Conservation (phyloP, 306 rosid genomes). For the Pterocarpus macrocarpus region DNA sequence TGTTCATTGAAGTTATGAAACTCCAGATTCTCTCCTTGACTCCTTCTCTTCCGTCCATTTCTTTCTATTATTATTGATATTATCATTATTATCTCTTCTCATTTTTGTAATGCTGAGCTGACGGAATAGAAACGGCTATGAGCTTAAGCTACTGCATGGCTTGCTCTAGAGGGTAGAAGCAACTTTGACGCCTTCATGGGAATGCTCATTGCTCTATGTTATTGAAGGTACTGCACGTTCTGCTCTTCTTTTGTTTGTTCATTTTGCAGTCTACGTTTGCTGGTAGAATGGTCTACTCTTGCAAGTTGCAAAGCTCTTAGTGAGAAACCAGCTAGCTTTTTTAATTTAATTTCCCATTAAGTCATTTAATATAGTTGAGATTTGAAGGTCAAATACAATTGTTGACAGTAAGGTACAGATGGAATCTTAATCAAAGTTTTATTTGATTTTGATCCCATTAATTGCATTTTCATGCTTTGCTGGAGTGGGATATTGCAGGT, state of each 20-base stretch:
- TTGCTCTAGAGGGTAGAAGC: slow-evolving; percentile 41
- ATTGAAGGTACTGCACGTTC: slow-evolving; percentile 50
- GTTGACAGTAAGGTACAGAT: neutral
- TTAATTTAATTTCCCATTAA: no score
- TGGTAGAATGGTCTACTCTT: neutral
- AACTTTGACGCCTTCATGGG: neutral
- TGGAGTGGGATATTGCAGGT: neutral
- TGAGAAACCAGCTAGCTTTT: neutral
- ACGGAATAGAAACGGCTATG: slow-evolving; percentile 29
- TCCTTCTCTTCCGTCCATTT: slow-evolving; percentile 21
- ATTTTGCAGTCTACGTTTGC: no score
- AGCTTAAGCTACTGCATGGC: neutral
- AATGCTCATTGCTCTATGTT: neutral
- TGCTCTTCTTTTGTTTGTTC: neutral
- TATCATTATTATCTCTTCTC: neutral
- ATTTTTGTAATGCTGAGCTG: slow-evolving; percentile 1
- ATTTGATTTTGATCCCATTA: slow-evolving; percentile 24
- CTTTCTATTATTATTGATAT: slow-evolving; percentile 33
- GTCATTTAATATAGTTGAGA: no score
- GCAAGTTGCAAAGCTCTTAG: neutral
- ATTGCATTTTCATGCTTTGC: slow-evolving; percentile 29
- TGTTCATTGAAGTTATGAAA: slow-evolving; percentile 42
- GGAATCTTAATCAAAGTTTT: no score
- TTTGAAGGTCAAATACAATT: neutral
- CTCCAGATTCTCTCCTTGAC: slow-evolving; percentile 54